Evolutionary conservation across 192 early-diverging fungal species (phyloP), one percentile per base, ranked within the genome.

Genomic region (Coemansia nantahalensis): DNA sequence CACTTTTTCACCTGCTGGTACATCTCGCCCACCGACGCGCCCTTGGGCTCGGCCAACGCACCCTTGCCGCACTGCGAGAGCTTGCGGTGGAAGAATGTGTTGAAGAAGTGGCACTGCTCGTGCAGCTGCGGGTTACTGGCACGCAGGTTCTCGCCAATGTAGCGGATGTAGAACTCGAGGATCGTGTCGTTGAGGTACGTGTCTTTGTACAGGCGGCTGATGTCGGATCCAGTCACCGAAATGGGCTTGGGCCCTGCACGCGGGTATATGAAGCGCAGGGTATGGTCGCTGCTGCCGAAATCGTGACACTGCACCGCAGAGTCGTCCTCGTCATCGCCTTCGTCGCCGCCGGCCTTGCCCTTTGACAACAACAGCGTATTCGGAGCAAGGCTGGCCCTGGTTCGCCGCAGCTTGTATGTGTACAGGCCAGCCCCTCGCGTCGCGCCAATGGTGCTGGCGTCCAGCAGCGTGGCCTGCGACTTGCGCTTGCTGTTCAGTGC

Each of bases 141-240:
- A 32, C 67, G 72, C 56, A 68, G 42, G 23, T 62, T 72, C 47
- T 75, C 72, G 47, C 54, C 46, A 26, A 68, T 74, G 45, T 68
- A 90, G 76, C 82, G 86, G 44, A 92, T 62, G 39, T 87, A 90
- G 62, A 93, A 91, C 53, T 95, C 93, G 49, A 95, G 88, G 31
- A 92, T 75, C 1, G 83, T 87, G 72, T 95, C 93, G 73, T 95
- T 95, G 37, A 95, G 74, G 63, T 89, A 95, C 65, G 91, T 84
- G 24, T 80, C 85, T 21, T 74, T 65, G 31, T 82, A 56, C 48
- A 93, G 63, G 22, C 91, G 75, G 21, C 54, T 49, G 11, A 82
- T 63, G 56, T 95, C 93, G 4, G 84, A 72, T 5, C 70, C 71
- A 0, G 70, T 72, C 2, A 94, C 66, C 1, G 86, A 81, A 2